A percentile compares a stretch with the other conserved stretches of the same genome.
phyloP scores from a whole-genome alignment of 139 green algal species.

The Volvox reticuliferus region DNA sequence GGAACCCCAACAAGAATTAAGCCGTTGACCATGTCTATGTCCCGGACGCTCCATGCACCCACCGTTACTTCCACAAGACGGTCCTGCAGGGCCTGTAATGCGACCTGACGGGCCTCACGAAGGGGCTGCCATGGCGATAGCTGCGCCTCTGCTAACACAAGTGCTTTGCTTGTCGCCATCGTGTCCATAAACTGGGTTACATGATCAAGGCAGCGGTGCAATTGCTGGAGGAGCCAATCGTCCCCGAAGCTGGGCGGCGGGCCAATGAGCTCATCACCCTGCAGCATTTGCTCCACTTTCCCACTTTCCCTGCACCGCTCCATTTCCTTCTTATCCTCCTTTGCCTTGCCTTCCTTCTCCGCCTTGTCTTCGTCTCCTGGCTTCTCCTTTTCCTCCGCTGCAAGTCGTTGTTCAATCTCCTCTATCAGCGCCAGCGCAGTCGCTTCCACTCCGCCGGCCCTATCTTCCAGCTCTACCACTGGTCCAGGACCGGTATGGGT shows the following conservation, averaged over 20 bases:
- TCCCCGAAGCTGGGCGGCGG: too few relatives aligned
- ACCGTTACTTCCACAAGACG: neutral
- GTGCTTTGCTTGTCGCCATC: too few relatives aligned
- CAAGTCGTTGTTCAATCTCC: neutral
- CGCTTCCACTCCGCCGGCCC: neutral
- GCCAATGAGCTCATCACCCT: too few relatives aligned
- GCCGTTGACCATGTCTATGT: neutral
- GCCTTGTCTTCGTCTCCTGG: neutral
- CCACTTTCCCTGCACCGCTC: neutral
- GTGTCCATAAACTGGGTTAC: too few relatives aligned
- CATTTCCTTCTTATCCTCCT: neutral
- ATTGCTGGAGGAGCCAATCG: too few relatives aligned
- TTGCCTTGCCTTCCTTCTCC: neutral
- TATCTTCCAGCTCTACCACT: neutral
- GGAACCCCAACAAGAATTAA: too few relatives aligned
- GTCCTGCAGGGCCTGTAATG: neutral
- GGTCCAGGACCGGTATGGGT: too few relatives aligned
- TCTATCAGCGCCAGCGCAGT: conserved; percentile 8
- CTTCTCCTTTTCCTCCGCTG: neutral
- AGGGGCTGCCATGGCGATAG: too few relatives aligned
- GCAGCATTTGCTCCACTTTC: neutral
- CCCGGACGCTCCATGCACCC: neutral
- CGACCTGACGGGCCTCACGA: neutral
- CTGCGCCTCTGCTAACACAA: too few relatives aligned
- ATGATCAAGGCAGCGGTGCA: too few relatives aligned